A percentile compares a stretch with the other conserved stretches of the same genome.
Evolutionary conservation across 1,284 basidiomycete genomes (phyloP).

Genomic region (Cryptococcus wingfieldii): DNA sequence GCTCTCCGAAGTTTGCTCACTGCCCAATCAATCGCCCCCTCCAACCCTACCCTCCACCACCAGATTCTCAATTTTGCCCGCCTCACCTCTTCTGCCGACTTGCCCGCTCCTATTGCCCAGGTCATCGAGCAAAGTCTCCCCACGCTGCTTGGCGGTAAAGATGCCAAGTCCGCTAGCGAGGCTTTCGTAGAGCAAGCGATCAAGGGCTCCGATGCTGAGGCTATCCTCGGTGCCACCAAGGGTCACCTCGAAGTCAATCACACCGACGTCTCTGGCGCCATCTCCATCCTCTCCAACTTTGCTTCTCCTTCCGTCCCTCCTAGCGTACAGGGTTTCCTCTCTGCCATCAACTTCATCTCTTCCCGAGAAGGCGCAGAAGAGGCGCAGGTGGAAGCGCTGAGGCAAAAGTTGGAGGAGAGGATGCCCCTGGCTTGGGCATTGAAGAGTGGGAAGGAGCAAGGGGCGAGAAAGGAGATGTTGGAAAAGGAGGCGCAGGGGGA

Average conservation of each 20-base stretch:
- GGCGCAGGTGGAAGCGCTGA: constrained; percentile 1
- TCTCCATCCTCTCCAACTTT: constrained; percentile 22
- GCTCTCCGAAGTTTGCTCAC: constrained; percentile 66
- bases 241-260: constrained; percentile 54
- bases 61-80: constrained; percentile 64
- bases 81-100: constrained; percentile 34
- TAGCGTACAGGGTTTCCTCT: constrained; percentile 5
- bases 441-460: constrained; percentile 30
- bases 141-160: constrained; percentile 56
- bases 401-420: background rate
- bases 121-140: constrained; percentile 49
- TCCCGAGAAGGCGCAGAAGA: constrained; percentile 13
- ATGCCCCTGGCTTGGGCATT: constrained; percentile 46
- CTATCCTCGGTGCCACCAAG: constrained; percentile 63
- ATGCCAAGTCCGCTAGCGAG: constrained; percentile 65
- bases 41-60: constrained; percentile 66
- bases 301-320: constrained; percentile 23
- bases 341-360: constrained; percentile 16
- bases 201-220: constrained; percentile 54
- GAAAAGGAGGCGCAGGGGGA: background rate
- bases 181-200: constrained; percentile 62
- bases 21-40: constrained; percentile 57
- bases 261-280: constrained; percentile 1
- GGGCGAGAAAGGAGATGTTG: constrained; percentile 14
- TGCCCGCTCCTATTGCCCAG: constrained; percentile 44